phyloP scores from a whole-genome alignment of 768 basidiomycete species.

The Gloeostereum incarnatum region DNA sequence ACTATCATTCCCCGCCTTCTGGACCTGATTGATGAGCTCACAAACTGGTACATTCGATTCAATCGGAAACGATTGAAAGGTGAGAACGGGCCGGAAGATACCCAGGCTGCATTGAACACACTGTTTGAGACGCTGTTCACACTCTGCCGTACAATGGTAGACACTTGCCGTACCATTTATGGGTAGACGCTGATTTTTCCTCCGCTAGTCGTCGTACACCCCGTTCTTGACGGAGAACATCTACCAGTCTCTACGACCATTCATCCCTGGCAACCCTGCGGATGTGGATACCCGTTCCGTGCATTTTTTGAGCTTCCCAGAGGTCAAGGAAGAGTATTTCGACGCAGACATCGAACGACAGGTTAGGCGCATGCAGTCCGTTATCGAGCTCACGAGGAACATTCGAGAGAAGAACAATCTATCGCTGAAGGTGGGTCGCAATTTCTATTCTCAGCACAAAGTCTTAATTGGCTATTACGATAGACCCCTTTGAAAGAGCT shows the following conservation, averaged over 20 bases:
- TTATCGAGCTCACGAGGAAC: slow-evolving; percentile 87
- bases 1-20: slow-evolving; percentile 94
- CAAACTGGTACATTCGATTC: slow-evolving; percentile 99
- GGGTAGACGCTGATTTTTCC: slow-evolving; percentile 4
- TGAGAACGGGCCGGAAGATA: slow-evolving; percentile 85
- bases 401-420: slow-evolving; percentile 82
- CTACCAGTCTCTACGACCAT: slow-evolving; percentile 84
- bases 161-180: slow-evolving; percentile 6
- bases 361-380: slow-evolving; percentile 88
- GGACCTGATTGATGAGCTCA: slow-evolving; percentile 90
- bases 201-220: slow-evolving; percentile 83
- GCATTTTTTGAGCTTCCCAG: slow-evolving; percentile 93
- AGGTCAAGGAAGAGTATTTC: slow-evolving; percentile 91
- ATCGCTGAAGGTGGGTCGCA: slow-evolving; percentile 71
- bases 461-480: background rate
- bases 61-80: slow-evolving; percentile 95
- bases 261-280: slow-evolving; percentile 67
- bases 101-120: slow-evolving; percentile 83
- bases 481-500: slow-evolving; percentile 91
- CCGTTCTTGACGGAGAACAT: slow-evolving; percentile 97
- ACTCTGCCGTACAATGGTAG: slow-evolving; percentile 89
- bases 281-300: slow-evolving; percentile 81
- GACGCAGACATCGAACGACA: slow-evolving; percentile 90
- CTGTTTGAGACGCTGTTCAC: slow-evolving; percentile 94
- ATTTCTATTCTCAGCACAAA: background rate